Evolutionary conservation across 2,329 filamentous ascomycete genomes (phyloP).

Genomic region (Cladophialophora carrionii): DNA sequence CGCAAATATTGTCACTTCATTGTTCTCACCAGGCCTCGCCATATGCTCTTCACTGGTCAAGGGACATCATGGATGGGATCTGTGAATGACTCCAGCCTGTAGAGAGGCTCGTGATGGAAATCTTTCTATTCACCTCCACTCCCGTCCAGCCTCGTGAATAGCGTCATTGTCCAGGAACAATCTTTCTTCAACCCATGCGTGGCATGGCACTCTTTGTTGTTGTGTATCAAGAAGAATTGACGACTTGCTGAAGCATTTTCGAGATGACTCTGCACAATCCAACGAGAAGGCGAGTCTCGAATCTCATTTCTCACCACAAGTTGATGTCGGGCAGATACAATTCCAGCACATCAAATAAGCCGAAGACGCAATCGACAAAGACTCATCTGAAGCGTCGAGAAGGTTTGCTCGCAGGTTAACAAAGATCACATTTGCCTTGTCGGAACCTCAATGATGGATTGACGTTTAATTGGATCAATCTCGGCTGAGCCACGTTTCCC

Average conservation of each 20-base stretch:
- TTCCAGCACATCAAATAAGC: neutral
- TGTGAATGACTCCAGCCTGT: neutral
- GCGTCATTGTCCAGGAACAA: neutral
- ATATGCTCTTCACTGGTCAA: neutral
- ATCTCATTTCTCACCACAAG: neutral
- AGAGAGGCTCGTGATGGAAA: neutral
- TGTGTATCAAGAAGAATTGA: neutral
- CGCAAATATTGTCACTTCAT: neutral
- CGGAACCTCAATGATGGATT: neutral
- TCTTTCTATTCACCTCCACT: neutral
- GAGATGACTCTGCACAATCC: neutral
- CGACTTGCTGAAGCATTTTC: neutral
- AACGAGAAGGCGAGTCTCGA: neutral
- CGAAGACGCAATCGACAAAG: neutral
- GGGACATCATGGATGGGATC: neutral
- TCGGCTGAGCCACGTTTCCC: constrained; percentile 8
- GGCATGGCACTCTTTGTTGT: neutral
- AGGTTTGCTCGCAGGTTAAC: neutral
- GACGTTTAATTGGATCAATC: constrained; percentile 15
- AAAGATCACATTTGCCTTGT: neutral
- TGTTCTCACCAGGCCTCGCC: neutral
- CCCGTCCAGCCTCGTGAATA: neutral
- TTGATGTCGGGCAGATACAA: neutral
- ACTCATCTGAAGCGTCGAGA: neutral
- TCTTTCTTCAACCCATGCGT: neutral